A percentile compares a stretch with the other conserved stretches of the same genome.
These are phyloP conservation scores for Astrothelium macrocarpum DNA, from an alignment of 495 filamentous ascomycete species.

Conservation along the genomic window DNA sequence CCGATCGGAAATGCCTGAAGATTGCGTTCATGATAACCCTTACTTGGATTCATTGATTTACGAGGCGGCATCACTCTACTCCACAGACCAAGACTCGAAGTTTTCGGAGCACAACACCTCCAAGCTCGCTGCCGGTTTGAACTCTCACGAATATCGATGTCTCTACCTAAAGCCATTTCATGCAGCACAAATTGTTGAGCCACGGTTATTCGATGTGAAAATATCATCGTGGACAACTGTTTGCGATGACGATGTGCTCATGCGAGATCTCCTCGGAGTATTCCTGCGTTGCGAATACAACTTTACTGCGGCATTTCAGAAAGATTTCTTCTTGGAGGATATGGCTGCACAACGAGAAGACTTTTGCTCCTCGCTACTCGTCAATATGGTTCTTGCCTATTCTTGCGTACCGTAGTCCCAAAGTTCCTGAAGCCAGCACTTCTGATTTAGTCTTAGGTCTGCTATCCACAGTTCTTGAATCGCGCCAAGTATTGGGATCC, in stretches of 20 bases:
- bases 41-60: not conserved
- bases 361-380: constrained; percentile 7
- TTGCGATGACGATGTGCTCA: not conserved
- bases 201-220: not conserved
- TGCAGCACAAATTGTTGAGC: not conserved
- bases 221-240: not conserved
- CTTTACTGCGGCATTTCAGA: constrained; percentile 1
- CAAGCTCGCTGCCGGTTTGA: not conserved
- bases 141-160: not conserved
- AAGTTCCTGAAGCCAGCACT: not conserved
- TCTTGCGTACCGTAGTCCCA: not conserved
- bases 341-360: not conserved
- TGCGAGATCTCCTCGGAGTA: not conserved
- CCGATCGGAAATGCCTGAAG: not conserved
- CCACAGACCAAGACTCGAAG: not conserved
- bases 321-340: constrained; percentile 7
- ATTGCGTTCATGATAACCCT: not conserved
- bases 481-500: constrained; percentile 8
- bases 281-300: not conserved
- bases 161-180: not conserved
- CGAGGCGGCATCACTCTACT: not conserved
- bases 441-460: not conserved
- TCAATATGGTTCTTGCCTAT: constrained; percentile 5
- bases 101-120: not conserved
- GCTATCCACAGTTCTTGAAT: not conserved